Percentiles rank a stretch among this genome's conserved stretches.
Conservation (phyloP, 116 monocot genomes). For the Phalaenopsis hybrid region DNA sequence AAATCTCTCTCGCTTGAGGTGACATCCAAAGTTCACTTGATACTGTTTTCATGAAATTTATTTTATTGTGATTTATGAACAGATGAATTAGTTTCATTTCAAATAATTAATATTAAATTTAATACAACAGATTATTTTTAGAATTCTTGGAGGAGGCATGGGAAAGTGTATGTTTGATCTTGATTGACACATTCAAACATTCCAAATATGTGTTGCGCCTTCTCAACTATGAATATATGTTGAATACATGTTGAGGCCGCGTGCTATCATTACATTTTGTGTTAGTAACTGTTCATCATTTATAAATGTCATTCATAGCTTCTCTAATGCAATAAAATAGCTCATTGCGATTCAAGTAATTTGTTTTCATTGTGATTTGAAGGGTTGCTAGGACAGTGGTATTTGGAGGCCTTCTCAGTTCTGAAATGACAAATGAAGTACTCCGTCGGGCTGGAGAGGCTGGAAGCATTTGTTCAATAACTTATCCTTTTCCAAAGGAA, state of each 20-base stretch:
- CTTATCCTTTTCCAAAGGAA: conserved; percentile 70
- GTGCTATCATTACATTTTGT: no score
- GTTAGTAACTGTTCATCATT: neutral
- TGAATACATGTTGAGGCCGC: no score
- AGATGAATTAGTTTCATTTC: no score
- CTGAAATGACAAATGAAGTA: conserved; percentile 78
- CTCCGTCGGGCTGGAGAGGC: conserved; percentile 59
- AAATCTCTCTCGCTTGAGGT: no score
- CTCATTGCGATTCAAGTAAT: neutral
- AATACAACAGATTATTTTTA: no score
- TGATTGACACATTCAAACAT: no score
- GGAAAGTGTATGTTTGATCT: no score
- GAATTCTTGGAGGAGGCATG: no score
- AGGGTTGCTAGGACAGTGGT: conserved; percentile 94
- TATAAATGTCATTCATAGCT: neutral
- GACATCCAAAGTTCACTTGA: no score
- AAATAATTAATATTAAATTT: no score
- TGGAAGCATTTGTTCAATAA: conserved; percentile 55
- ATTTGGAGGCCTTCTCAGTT: conserved; percentile 64
- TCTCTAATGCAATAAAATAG: neutral
- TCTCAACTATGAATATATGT: no score
- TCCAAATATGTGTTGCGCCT: no score
- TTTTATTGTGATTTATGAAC: neutral
- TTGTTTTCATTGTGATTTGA: conserved; percentile 13
- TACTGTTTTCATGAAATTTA: neutral